A percentile compares a stretch with the other conserved stretches of the same genome.
Conservation (phyloP, 1,139 yeast species). For the Lodderomyces margitis region DNA sequence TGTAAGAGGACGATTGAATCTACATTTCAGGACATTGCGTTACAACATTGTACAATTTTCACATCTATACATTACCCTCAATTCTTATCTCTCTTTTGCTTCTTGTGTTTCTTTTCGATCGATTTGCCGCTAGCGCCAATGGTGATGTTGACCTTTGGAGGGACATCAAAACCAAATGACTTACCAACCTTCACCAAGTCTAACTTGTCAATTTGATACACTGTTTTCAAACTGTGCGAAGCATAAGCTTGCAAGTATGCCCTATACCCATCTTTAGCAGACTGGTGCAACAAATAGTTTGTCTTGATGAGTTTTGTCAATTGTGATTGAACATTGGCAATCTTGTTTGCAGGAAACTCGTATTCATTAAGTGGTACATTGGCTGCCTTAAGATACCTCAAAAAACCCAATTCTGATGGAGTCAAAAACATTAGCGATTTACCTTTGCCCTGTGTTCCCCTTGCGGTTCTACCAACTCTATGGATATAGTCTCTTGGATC, state of each 20-base stretch:
- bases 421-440: constrained; percentile 91
- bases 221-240: constrained; percentile 92
- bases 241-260: constrained; percentile 96
- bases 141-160: constrained; percentile 95
- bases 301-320: constrained; percentile 86
- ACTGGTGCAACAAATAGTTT: constrained; percentile 90
- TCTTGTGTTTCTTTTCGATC: constrained; percentile 48
- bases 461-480: constrained; percentile 97
- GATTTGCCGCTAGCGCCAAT: constrained; percentile 89
- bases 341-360: constrained; percentile 90
- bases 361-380: constrained; percentile 96
- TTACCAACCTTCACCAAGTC: constrained; percentile 94
- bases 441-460: constrained; percentile 91
- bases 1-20: no score
- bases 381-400: constrained; percentile 92
- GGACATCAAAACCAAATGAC: constrained; percentile 90
- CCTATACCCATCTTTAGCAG: constrained; percentile 97
- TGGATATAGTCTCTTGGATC: constrained; percentile 98
- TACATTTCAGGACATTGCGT: no score
- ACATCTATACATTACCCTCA: constrained; percentile 3
- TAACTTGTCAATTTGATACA: constrained; percentile 90
- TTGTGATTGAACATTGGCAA: constrained; percentile 94
- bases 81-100: constrained; percentile 37
- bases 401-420: constrained; percentile 91
- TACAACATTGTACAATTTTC: no score